Evolutionary conservation across 345 rosid genomes (phyloP), one percentile per base, ranked within the genome.

Genomic region (Diplotaxis tenuifolia): DNA sequence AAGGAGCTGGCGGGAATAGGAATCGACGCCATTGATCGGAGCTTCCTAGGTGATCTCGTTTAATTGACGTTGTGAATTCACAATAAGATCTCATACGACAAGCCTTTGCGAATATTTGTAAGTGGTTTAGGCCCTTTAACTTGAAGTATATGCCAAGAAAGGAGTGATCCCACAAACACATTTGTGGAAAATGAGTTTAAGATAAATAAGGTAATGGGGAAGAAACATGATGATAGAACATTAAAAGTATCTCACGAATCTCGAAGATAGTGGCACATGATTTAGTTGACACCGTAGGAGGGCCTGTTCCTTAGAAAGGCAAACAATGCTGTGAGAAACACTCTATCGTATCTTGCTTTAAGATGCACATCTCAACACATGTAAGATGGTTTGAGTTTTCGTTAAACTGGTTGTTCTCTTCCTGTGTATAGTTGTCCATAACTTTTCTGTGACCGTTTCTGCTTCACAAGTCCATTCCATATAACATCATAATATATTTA

Each of bases 1-100:
- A 57, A 57, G 62, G 28, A 57, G 28, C 62, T 28, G 36, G 36
- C 62, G 62, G 62, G 62, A 7, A 57, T 4, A 57, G 31, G 62
- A 15, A 25, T 42, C 50, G 50, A 8, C 12, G 20, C 38, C 62
- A 57, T 57, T 2, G 21, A 57, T 27, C n/a, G 16, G 21, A 34
- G 20, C 15, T 42, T 50, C 62, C 40, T 28, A 6, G 28, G 58
- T 21, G 15, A n/a, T 58, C 14, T 28, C 11, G 21, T 7, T 56
- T 25, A 15, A 15, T n/a, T 22, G 59, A 54, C 59, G 10, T 53
- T 22, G 59, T 54, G 29, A 11, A 54, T 21, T 54, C 59, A 54
- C 58, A 55, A n/a, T n/a, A n/a, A n/a, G n/a, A n/a, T n/a, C n/a
- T 5, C 60, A 54, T 54, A 54, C 29, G 6, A 23, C 18, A 56